phyloP scores from a whole-genome alignment of 768 basidiomycete species.

The Termitomyces sp. region DNA sequence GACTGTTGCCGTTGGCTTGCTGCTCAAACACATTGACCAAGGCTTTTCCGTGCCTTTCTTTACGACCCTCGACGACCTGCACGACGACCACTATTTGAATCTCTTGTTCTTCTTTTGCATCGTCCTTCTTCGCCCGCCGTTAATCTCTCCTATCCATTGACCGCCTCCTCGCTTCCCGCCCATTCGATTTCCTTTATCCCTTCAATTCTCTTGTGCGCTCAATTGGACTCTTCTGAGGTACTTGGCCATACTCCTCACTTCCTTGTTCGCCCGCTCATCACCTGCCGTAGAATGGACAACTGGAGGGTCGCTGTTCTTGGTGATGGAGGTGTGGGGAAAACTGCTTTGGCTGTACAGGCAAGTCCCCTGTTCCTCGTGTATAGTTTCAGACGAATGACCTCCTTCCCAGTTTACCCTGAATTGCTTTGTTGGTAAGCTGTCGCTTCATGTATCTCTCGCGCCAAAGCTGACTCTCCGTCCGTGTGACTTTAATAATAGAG shows the following conservation, averaged over 20 bases:
- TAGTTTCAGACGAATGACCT: conserved; percentile 7
- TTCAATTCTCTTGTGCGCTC: conserved; percentile 24
- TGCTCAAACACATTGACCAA: conserved; percentile 24
- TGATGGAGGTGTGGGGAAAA: conserved; percentile 97
- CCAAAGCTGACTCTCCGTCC: not conserved
- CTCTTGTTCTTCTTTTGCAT: conserved; percentile 40
- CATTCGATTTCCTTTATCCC: conserved; percentile 19
- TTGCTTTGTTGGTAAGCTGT: conserved; percentile 85
- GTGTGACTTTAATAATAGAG: conserved; percentile 34
- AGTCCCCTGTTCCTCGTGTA: conserved; percentile 20
- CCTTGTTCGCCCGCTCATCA: conserved; percentile 14
- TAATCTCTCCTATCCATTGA: conserved; percentile 27
- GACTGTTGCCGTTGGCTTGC: conserved; percentile 27
- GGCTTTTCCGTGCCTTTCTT: conserved; percentile 36
- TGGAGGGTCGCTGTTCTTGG: conserved; percentile 96
- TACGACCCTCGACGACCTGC: conserved; percentile 51
- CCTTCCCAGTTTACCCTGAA: conserved; percentile 80
- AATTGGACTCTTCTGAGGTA: conserved; percentile 28
- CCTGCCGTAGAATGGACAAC: conserved; percentile 66
- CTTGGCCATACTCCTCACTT: conserved; percentile 7
- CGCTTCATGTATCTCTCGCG: conserved; percentile 10
- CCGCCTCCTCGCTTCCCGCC: conserved; percentile 10
- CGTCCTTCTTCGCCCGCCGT: conserved; percentile 18
- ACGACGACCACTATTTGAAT: conserved; percentile 46
- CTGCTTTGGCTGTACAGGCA: conserved; percentile 92